phyloP scores from a whole-genome alignment of 345 rosid genomes.

The Sapria himalayana region DNA sequence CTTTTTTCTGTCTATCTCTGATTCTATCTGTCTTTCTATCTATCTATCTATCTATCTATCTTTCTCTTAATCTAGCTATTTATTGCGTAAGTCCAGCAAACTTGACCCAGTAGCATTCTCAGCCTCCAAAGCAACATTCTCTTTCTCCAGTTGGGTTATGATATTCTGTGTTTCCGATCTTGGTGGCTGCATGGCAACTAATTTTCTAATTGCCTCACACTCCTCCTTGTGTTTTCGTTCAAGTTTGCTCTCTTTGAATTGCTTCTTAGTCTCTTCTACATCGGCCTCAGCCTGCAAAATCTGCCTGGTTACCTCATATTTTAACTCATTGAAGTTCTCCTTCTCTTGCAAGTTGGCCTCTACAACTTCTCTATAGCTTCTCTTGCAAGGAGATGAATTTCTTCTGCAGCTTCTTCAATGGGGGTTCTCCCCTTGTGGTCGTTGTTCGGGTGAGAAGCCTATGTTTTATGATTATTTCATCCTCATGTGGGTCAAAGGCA shows the following conservation, averaged over 20 bases:
- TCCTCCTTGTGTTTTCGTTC: constrained; percentile 96
- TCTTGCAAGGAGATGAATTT: constrained; percentile 82
- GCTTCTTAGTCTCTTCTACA: constrained; percentile 68
- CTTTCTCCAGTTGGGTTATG: constrained; percentile 53
- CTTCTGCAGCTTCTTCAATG: constrained; percentile 84
- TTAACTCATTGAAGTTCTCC: constrained; percentile 63
- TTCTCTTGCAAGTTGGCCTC: constrained; percentile 65
- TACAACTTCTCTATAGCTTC: constrained; percentile 62
- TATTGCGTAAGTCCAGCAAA: constrained; percentile 81
- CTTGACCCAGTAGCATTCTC: constrained; percentile 71
- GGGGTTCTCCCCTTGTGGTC: constrained; percentile 91
- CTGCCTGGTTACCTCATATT: constrained; percentile 59
- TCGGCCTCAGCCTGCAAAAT: constrained; percentile 48
- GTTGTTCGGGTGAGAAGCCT: constrained; percentile 88
- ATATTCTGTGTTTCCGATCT: constrained; percentile 65
- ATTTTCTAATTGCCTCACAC: constrained; percentile 66
- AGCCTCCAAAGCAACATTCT: constrained; percentile 61
- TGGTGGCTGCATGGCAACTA: constrained; percentile 70
- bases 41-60: too few relatives aligned
- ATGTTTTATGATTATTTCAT: constrained; percentile 65
- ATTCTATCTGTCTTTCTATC: too few relatives aligned
- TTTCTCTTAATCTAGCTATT: too few relatives aligned
- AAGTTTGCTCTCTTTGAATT: constrained; percentile 75
- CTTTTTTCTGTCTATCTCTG: too few relatives aligned
- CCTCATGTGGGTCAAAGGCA: constrained; percentile 68